Conservation (phyloP, 306 rosid genomes). For the Ziziphus jujuba region DNA sequence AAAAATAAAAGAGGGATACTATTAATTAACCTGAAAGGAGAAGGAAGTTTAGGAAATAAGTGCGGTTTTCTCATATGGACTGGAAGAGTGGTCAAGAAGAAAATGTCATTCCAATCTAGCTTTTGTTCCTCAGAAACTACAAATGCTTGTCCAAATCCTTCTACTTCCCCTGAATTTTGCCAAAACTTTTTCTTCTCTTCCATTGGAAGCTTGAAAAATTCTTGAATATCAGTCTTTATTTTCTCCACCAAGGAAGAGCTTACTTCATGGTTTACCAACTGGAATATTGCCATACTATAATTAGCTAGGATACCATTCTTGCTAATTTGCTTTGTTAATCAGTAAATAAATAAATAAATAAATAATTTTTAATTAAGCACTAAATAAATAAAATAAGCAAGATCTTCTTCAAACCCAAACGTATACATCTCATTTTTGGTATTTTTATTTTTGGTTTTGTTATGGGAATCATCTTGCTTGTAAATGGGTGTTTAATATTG, state of each 20-base stretch:
- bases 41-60: conserved; percentile 50
- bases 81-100: conserved; percentile 43
- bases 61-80: conserved; percentile 40
- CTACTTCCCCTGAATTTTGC: conserved; percentile 44
- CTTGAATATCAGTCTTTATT: conserved; percentile 35
- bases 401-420: no score
- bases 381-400: no score
- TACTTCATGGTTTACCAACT: conserved; percentile 64
- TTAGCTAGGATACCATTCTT: background rate
- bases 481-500: no score
- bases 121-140: conserved; percentile 41
- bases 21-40: conserved; percentile 37
- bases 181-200: conserved; percentile 50
- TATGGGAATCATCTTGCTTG: no score
- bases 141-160: conserved; percentile 70
- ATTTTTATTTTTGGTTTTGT: no score
- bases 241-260: conserved; percentile 38
- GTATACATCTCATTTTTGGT: no score
- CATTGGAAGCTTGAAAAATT: conserved; percentile 50
- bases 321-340: background rate
- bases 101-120: conserved; percentile 56
- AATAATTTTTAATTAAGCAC: no score
- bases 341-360: background rate
- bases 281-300: background rate
- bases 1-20: background rate